Conservation (phyloP, 2,329 filamentous ascomycete genomes). For the Talaromyces marneffei region DNA sequence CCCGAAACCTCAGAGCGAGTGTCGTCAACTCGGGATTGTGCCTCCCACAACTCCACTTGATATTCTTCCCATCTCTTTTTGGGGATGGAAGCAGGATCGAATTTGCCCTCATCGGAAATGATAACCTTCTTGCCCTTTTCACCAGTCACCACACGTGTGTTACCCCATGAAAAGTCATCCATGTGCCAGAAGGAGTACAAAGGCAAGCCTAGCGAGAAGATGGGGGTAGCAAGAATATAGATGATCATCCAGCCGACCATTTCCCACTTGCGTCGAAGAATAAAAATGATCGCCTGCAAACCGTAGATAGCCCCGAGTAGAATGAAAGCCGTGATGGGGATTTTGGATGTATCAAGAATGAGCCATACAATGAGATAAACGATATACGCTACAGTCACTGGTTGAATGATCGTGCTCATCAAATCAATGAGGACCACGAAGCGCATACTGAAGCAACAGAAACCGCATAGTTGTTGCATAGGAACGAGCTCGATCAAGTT, state of each 20-base stretch:
- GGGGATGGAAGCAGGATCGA: constrained; percentile 85
- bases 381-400: constrained; percentile 85
- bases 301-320: constrained; percentile 93
- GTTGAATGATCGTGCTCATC: constrained; percentile 84
- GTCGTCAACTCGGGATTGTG: constrained; percentile 76
- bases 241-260: constrained; percentile 99
- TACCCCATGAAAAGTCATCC: constrained; percentile 99
- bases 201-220: constrained; percentile 85
- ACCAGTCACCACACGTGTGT: constrained; percentile 93
- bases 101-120: constrained; percentile 95
- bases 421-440: constrained; percentile 95
- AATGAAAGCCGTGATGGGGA: constrained; percentile 83
- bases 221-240: constrained; percentile 82
- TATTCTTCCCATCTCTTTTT: constrained; percentile 99
- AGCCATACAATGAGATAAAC: constrained; percentile 79
- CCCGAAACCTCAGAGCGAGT: constrained; percentile 79
- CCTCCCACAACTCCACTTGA: constrained; percentile 95
- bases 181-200: constrained; percentile 98
- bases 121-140: constrained; percentile 89
- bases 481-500: constrained; percentile 95
- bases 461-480: constrained; percentile 88
- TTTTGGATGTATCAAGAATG: constrained; percentile 52
- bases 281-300: constrained; percentile 95
- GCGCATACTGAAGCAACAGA: constrained; percentile 99
- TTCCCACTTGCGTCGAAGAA: constrained; percentile 93